Base-by-base conservation (phyloP, 2,329 filamentous ascomycete species). In the Pseudogymnoascus sp. region DNA sequence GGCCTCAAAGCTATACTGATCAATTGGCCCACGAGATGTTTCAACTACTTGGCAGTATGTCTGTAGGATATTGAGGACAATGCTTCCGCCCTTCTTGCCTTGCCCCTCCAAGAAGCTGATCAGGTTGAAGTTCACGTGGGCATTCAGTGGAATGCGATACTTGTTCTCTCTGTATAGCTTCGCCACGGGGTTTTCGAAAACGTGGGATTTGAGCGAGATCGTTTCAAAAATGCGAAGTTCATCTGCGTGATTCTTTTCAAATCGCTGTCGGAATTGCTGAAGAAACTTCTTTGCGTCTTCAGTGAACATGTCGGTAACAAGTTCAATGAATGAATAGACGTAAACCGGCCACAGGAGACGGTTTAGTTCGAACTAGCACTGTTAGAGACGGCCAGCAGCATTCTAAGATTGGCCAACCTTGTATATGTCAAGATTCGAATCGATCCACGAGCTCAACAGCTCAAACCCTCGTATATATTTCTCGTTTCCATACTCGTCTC, bases 331-430 rank as follows among this genome's bases (percentile, higher is more conserved):
- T 0, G 91, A 95, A 75, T 99, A 96, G 61, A 97, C 90, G 71
- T 97, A 97, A 0, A 96, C 79, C 0, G 95, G 95, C 92, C 95
- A 99, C 14, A 96, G 78, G 3, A 97, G 80, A 68, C 96, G 92
- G 64, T 86, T 83, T 2, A 99, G 81, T 77, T 99, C 95, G 51
- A 93, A 91, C 86, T 93, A 66, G 11, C 65, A 63, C 23, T 66
- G 64, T 60, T 54, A 54, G 11, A 10, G 51, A 2, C n/a, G 60
- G 72, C 64, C 37, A 74, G 68, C 45, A 12, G 12, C 29, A 4
- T 3, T 16, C 18, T 51, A n/a, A 31, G 39, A 31, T 63, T 47
- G n/a, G 36, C 77, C 70, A 75, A 88, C 90, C 80, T 96, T 96
- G 83, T 97, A 97, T 29, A 97, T 83, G 68, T 97, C 93, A 23